Evolutionary conservation across 75 land plant species (phyloP), one percentile per base, ranked within the genome.

Genomic region (Picea glauca): DNA sequence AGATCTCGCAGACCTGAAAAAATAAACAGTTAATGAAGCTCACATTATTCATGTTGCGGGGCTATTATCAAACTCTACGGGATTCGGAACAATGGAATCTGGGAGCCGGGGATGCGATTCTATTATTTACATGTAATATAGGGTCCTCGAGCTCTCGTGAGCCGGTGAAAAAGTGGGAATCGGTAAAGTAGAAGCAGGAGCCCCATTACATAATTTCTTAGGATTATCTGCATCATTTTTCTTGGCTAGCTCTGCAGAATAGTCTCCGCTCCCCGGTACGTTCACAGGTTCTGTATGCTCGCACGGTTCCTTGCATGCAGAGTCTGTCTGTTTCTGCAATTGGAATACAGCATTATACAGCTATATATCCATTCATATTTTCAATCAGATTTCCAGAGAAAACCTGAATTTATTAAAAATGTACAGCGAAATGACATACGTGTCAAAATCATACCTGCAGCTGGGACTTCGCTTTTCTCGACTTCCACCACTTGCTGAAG

Each of bases 1-100:
- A 77, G 93, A 95, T 73, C 98, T 84, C 66, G 98, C 98, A 57
- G 98, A 95, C 84, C 98, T 95, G 88, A 67, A 13, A n/a, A 74
- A 72, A 31, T 57, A 9, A 50, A 50, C 56, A 50, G 1, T 50
- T 50, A 9, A 50, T 50, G 56, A 50, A 50, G 54, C 11, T 1
- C 11, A 50, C 1, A 4, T 40, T 40, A 40, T 1, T 40, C 3
- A 40, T 40, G 43, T 40, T 40, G 3, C 0, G 4, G 43, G 4
- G 3, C 43, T 40, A 40, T 40, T 40, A 4, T 40, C 3, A 40
- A 40, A 40, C 3, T 40, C 3, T 4, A 40, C 43, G 4, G 4
- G 43, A 40, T 40, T 40, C 43, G 3, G 43, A 40, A 4, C 18
- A 14, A 77, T 13, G 5, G 63, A 67, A 74, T 35, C 33, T 14